Evolutionary conservation across 257 asterid species (phyloP), one percentile per base, ranked within the genome.

Genomic region (Osmanthus fragrans): DNA sequence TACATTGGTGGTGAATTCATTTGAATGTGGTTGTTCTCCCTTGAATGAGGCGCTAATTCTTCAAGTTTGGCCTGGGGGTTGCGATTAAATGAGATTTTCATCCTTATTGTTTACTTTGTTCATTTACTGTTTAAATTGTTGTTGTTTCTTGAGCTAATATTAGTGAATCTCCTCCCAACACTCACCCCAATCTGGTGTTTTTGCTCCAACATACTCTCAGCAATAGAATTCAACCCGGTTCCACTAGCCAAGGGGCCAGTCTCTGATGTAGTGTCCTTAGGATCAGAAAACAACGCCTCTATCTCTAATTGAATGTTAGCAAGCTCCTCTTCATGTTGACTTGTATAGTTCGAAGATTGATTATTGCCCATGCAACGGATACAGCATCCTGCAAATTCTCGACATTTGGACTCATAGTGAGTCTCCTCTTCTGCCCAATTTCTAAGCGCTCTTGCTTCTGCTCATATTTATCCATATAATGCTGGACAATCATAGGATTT

Each of bases 351-450:
- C 21, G n/a, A 47, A 47, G 27, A 54, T 1, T 19, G 36, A 63
- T 63, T 10, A 25, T 11, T 10, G 34, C 36, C 33, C 19, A 27
- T 9, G 64, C 64, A 54, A 54, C 3, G 25, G 64, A n/a, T 54
- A 5, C 25, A 54, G 23, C 64, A 54, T 54, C 64, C 64, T 16
- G 64, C 3, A 6, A 54, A 54, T 54, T 1, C 27, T 54, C 64
- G 4, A n/a, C 64, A n/a, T 3, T 19, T 19, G 64, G 64, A 54
- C 64, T 54, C 64, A 54, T 54, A n/a, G 90, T 80, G 18, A 96
- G 81, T 47, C 97, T 84, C 80, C 98, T 89, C 89, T 96, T 96
- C n/a, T 84, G 96, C 45, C 98, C 98, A 65, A 91, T 84, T 47
- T 80, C 93, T 3, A 93, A 75, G 4, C 68, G 84, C 51, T 77